Base-by-base conservation (phyloP, 2,329 filamentous ascomycete genomes). In the Epichloe sibirici region DNA sequence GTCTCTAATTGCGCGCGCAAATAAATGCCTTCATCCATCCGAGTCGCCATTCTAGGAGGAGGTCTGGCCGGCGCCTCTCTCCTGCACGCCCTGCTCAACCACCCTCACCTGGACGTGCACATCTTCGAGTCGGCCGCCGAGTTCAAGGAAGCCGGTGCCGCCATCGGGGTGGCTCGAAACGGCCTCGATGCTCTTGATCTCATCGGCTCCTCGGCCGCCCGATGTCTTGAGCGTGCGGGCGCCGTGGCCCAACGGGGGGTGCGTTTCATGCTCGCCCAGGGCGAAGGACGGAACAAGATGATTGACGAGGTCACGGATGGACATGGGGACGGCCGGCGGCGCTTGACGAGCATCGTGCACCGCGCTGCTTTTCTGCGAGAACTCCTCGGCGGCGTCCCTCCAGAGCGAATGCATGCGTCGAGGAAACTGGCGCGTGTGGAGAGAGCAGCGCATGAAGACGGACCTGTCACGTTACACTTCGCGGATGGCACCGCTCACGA, bases 11-110 rank as follows among this genome's bases (percentile, higher is more conserved):
- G 28, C 28, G 8, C 28, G 28, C 28, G 28, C 28, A 31, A 9
- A 31, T 31, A 3, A n/a, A 47, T 37, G 31, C 35, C 25, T 46
- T 6, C 7, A 17, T 49, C 47, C 13, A 38, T 53, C 28, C 45
- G 42, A 21, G 55, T 63, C 28, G 61, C 61, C 50, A 55, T 60
- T 31, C 54, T 61, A 15, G 62, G 58, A 8, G 59, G 61, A 17
- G 62, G 61, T 4, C 40, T 61, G 11, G 56, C 56, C 3, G 58
- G 62, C 8, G 55, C 55, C 40, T 55, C 55, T 7, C 13, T 57
- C 13, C 56, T 58, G 5, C 55, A 61, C 40, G 57, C 61, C 6
- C 60, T 63, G 5, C 6, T 39, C 17, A 31, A 39, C 4, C 28
- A 37, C 25, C 25, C 55, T 3, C 57, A 57, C 43, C 48, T 63